phyloP scores from a whole-genome alignment of 2,329 filamentous ascomycete genomes.

The Chaetomiaceae sp. region DNA sequence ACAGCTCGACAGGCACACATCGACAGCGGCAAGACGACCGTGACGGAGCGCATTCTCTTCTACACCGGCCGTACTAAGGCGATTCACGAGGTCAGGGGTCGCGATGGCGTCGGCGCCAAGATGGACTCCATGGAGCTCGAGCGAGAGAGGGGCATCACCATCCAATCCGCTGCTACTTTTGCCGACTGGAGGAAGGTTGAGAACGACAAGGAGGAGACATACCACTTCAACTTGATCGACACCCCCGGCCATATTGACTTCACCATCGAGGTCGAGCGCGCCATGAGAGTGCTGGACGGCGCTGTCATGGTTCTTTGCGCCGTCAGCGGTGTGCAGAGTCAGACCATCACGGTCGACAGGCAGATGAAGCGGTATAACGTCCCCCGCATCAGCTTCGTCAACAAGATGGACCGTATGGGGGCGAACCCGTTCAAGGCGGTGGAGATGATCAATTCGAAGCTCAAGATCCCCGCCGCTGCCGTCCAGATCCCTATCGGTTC shows the following conservation, averaged over 20 bases:
- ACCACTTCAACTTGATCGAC: constrained; percentile 98
- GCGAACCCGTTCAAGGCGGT: constrained; percentile 97
- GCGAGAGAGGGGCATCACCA: constrained; percentile 97
- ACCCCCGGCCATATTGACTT: constrained; percentile 99
- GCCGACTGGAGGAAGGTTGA: constrained; percentile 82
- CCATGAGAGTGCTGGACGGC: constrained; percentile 88
- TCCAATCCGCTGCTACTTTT: constrained; percentile 96
- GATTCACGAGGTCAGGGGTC: constrained; percentile 94
- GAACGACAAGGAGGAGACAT: constrained; percentile 79
- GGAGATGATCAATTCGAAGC: constrained; percentile 94
- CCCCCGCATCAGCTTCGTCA: constrained; percentile 91
- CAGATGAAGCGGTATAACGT: constrained; percentile 99
- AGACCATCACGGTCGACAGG: constrained; percentile 96
- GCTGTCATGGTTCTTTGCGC: constrained; percentile 98
- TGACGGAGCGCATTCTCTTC: constrained; percentile 93
- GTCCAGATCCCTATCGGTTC: constrained; percentile 91
- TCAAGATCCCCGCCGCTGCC: constrained; percentile 87
- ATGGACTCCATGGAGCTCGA: constrained; percentile 99
- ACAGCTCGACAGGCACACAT: constrained; percentile 70
- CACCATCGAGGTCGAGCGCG: constrained; percentile 96
- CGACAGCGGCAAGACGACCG: constrained; percentile 96
- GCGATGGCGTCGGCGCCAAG: constrained; percentile 93
- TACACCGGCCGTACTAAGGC: constrained; percentile 96
- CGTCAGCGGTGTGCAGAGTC: constrained; percentile 93
- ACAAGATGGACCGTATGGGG: constrained; percentile 99